These are phyloP conservation scores for Neocatenulostroma microsporum DNA, from an alignment of 2,329 filamentous ascomycete genomes.

Conservation along the genomic window DNA sequence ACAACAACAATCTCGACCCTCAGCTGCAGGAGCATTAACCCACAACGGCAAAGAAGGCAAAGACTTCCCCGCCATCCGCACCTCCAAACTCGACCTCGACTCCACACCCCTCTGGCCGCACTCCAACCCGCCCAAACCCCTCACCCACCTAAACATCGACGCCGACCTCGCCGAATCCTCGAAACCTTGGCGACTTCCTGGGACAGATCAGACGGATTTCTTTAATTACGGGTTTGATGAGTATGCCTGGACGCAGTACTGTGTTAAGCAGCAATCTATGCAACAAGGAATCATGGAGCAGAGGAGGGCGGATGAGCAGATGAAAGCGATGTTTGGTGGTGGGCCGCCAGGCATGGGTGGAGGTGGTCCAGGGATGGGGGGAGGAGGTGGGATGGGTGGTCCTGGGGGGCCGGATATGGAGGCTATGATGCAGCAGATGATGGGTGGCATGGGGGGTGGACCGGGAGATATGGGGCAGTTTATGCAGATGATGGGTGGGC, in stretches of 20 bases:
- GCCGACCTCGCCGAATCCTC: conserved; percentile 57
- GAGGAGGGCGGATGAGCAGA: conserved; percentile 59
- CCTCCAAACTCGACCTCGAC: conserved; percentile 78
- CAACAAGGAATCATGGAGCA: conserved; percentile 71
- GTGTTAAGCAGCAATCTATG: conserved; percentile 75
- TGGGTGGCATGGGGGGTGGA: conserved; percentile 34
- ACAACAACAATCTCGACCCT: conserved; percentile 13
- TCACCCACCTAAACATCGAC: conserved; percentile 48
- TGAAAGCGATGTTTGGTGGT: conserved; percentile 52
- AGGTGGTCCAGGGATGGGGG: conserved; percentile 23
- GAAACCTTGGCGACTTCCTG: conserved; percentile 92
- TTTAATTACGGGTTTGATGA: conserved; percentile 99
- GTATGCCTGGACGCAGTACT: conserved; percentile 95
- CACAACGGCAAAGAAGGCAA: conserved; percentile 48
- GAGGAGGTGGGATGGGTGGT: conserved; percentile 10
- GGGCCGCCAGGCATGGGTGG: conserved; percentile 18
- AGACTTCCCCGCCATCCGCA: conserved; percentile 59
- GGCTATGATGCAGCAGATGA: conserved; percentile 53
- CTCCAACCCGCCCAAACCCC: conserved; percentile 65
- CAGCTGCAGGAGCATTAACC: conserved; percentile 27
- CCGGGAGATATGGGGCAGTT: conserved; percentile 47
- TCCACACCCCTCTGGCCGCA: conserved; percentile 70
- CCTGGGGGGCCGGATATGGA: conserved; percentile 42
- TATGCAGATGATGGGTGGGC: conserved; percentile 44
- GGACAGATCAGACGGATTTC: conserved; percentile 90